Percentiles rank a stretch among this genome's conserved stretches.
These are phyloP conservation scores for Suillus subalutaceus DNA, from an alignment of 768 basidiomycete genomes.

Conservation along the genomic window DNA sequence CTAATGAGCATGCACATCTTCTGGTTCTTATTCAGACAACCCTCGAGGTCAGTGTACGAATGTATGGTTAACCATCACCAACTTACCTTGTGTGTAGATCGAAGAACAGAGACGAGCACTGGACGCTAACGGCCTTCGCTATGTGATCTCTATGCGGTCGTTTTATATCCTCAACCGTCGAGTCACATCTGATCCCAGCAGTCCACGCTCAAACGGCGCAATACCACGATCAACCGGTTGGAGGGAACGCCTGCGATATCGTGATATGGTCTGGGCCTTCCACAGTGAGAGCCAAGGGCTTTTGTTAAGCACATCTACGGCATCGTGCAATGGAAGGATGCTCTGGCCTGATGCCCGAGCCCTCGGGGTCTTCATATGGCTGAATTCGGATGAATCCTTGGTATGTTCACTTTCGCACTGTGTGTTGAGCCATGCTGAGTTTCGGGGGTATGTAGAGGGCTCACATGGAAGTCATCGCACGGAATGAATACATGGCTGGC, in stretches of 20 bases:
- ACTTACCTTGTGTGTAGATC: constrained; percentile 50
- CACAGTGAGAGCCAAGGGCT: constrained; percentile 94
- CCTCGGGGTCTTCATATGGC: constrained; percentile 87
- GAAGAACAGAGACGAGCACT: constrained; percentile 90
- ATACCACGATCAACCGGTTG: constrained; percentile 53
- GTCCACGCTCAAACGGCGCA: constrained; percentile 45
- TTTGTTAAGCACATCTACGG: constrained; percentile 67
- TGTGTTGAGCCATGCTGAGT: constrained; percentile 7
- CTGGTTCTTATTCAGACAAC: constrained; percentile 86
- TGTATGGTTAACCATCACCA: constrained; percentile 8
- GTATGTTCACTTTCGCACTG: constrained; percentile 46
- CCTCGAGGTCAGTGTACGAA: constrained; percentile 63
- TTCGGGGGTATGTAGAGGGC: constrained; percentile 52
- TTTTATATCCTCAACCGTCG: constrained; percentile 85
- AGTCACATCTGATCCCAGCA: constrained; percentile 47
- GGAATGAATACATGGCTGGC: constrained; percentile 89
- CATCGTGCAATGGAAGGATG: constrained; percentile 84
- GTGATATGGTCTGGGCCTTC: constrained; percentile 97
- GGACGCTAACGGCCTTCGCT: constrained; percentile 91
- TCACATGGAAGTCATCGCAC: constrained; percentile 86
- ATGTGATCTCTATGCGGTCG: constrained; percentile 89
- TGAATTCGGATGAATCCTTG: constrained; percentile 76
- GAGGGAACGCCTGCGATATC: constrained; percentile 81
- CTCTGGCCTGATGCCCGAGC: constrained; percentile 87
- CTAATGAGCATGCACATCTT: constrained; percentile 83